These are phyloP conservation scores for Ogataea neopini DNA, from an alignment of 805 yeast species.

Conservation along the genomic window DNA sequence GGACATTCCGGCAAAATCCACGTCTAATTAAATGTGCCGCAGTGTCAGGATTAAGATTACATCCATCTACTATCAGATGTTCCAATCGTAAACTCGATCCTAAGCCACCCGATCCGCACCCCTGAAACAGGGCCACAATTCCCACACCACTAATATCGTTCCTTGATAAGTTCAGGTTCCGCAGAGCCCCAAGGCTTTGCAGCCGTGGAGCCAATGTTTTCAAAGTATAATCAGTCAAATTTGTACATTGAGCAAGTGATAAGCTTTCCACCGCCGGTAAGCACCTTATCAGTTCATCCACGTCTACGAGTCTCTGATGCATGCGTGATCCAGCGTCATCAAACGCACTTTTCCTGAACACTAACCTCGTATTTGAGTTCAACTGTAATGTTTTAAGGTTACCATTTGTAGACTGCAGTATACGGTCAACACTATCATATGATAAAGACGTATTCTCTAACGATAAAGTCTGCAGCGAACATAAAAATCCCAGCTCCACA, in stretches of 20 bases:
- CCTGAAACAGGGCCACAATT: constrained; percentile 28
- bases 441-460: constrained; percentile 19
- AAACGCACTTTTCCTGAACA: constrained; percentile 20
- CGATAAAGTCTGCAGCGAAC: constrained; percentile 8
- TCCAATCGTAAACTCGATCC: constrained; percentile 18
- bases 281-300: constrained; percentile 10
- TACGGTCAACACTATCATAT: constrained; percentile 12
- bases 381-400: constrained; percentile 13
- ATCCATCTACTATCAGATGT: constrained; percentile 18
- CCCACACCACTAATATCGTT: constrained; percentile 30
- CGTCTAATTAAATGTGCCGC: constrained; percentile 10
- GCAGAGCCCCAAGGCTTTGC: constrained; percentile 2
- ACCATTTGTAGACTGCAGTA: constrained; percentile 13
- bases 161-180: constrained; percentile 20
- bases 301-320: constrained; percentile 12
- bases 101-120: constrained; percentile 4
- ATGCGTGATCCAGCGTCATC: constrained; percentile 9
- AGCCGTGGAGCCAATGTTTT: constrained; percentile 17
- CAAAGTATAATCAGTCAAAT: constrained; percentile 23
- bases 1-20: constrained; percentile 18
- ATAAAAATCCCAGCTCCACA: constrained; percentile 9
- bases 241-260: constrained; percentile 20
- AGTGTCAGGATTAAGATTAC: constrained; percentile 25
- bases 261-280: constrained; percentile 21
- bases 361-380: constrained; percentile 14